These are phyloP conservation scores for Hanseniaspora clermontiae DNA, from an alignment of 805 yeast species.

Conservation along the genomic window DNA sequence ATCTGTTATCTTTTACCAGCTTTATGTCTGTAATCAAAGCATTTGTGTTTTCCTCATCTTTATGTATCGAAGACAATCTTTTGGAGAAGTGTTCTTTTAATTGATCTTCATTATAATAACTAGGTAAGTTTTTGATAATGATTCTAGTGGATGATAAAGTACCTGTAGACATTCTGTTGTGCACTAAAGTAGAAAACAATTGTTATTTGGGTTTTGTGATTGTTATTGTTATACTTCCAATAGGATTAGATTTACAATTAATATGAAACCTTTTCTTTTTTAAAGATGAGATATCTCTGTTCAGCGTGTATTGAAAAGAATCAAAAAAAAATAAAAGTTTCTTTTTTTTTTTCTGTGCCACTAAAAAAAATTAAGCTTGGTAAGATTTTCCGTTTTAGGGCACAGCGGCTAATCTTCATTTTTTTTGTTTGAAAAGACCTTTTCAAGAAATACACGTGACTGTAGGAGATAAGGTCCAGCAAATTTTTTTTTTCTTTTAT, in stretches of 20 bases:
- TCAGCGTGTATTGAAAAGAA: background rate
- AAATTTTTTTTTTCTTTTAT: too few relatives aligned
- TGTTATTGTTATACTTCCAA: background rate
- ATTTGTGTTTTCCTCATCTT: constrained; percentile 30
- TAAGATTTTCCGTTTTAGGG: too few relatives aligned
- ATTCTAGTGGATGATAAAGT: constrained; percentile 36
- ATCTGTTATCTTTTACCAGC: constrained; percentile 54
- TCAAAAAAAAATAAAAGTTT: background rate
- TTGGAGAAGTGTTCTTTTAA: constrained; percentile 50
- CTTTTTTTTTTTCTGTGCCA: too few relatives aligned
- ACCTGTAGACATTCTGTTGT: constrained; percentile 38
- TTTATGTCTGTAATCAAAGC: constrained; percentile 72
- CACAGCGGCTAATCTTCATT: too few relatives aligned
- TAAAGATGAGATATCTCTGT: background rate
- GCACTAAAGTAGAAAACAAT: too few relatives aligned
- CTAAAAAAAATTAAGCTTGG: too few relatives aligned
- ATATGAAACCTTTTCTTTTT: too few relatives aligned
- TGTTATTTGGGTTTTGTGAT: background rate
- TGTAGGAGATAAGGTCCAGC: too few relatives aligned
- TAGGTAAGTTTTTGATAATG: constrained; percentile 81
- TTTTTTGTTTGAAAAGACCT: too few relatives aligned
- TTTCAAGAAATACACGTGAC: too few relatives aligned
- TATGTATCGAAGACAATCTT: constrained; percentile 22
- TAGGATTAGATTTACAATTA: background rate
- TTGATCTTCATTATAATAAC: constrained; percentile 60